Evolutionary conservation across 345 rosid genomes (phyloP).

Genomic region (Conringia planisiliqua): DNA sequence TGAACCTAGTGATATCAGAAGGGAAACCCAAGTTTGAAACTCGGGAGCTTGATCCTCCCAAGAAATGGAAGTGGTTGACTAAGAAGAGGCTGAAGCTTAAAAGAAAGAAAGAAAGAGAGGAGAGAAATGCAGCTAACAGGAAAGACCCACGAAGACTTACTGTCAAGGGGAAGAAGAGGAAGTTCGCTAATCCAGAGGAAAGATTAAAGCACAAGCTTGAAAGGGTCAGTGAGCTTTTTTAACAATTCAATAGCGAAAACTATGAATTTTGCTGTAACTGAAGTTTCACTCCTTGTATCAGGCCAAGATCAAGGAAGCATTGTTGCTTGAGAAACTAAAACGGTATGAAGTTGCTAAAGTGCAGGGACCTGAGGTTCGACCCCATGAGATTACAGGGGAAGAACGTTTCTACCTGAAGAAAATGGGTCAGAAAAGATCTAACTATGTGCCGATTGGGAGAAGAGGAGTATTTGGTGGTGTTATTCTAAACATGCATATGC

Average conservation of each 20-base stretch:
- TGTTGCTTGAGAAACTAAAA: conserved; percentile 74
- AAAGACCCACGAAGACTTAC: conserved; percentile 74
- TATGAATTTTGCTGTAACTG: neutral
- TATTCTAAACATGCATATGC: conserved; percentile 91
- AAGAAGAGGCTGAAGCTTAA: conserved; percentile 74
- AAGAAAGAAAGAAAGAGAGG: conserved; percentile 72
- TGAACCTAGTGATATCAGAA: conserved; percentile 72
- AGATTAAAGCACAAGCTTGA: conserved; percentile 75
- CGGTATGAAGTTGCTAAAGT: conserved; percentile 72
- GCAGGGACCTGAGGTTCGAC: conserved; percentile 80
- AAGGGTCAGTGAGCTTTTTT: conserved; percentile 41
- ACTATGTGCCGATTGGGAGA: conserved; percentile 81
- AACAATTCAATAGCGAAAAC: neutral
- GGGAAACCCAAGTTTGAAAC: conserved; percentile 93
- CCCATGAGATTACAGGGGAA: conserved; percentile 74
- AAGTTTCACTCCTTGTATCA: conserved; percentile 14
- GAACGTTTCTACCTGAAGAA: conserved; percentile 77
- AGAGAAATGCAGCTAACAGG: conserved; percentile 78
- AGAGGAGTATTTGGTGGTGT: conserved; percentile 93
- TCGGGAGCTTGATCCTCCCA: conserved; percentile 69
- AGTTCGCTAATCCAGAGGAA: conserved; percentile 74
- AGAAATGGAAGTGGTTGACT: conserved; percentile 74
- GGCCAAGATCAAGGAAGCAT: conserved; percentile 88
- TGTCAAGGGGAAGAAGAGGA: conserved; percentile 59
- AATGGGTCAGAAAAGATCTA: conserved; percentile 85